These are phyloP conservation scores for Novymonas esmeraldas DNA, from an alignment of 208 protist species.

Conservation along the genomic window DNA sequence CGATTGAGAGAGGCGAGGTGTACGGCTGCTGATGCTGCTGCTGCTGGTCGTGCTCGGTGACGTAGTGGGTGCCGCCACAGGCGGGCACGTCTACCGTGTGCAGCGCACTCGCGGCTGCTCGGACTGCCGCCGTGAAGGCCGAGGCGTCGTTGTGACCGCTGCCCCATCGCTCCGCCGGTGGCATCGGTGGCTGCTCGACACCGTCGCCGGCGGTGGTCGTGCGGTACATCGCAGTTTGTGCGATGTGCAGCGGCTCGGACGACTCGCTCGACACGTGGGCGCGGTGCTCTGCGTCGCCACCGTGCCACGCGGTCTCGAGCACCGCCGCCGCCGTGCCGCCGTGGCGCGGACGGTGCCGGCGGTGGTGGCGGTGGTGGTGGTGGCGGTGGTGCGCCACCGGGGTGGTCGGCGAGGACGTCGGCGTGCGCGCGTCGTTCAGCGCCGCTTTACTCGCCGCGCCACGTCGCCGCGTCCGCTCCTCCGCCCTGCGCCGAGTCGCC, in stretches of 20 bases:
- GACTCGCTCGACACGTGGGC: too few species aligned
- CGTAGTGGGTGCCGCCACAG: neutral
- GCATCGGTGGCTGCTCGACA: too few species aligned
- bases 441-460: neutral
- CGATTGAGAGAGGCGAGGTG: neutral
- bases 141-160: neutral
- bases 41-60: neutral
- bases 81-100: neutral
- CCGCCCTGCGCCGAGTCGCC: slow-evolving; percentile 13
- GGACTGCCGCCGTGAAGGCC: neutral
- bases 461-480: slow-evolving; percentile 1
- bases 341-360: neutral
- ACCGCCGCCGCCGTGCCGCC: too few species aligned
- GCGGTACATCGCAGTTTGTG: too few species aligned
- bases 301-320: too few species aligned
- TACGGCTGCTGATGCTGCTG: slow-evolving; percentile 15
- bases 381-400: neutral
- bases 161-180: neutral
- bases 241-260: too few species aligned
- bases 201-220: too few species aligned
- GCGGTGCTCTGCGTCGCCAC: too few species aligned
- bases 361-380: neutral
- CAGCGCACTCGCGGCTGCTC: neutral
- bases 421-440: neutral
- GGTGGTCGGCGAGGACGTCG: neutral